These are phyloP conservation scores for Periconia sp. DNA, from an alignment of 2,329 filamentous ascomycete genomes.

Conservation along the genomic window DNA sequence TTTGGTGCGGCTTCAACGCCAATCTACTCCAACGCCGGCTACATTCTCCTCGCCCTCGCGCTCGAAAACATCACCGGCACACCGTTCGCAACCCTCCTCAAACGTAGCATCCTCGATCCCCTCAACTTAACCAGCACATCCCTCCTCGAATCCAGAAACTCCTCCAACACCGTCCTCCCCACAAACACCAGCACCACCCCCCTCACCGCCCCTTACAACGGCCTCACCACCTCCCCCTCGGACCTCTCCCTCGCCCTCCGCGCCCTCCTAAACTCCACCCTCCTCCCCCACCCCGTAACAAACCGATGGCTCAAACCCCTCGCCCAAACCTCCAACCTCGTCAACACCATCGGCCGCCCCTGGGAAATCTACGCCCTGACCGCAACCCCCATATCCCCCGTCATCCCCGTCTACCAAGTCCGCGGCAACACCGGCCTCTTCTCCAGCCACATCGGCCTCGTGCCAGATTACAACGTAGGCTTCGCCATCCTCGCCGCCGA, in stretches of 20 bases:
- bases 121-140: slow-evolving; percentile 52
- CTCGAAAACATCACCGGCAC: slow-evolving; percentile 53
- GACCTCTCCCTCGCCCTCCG: slow-evolving; percentile 44
- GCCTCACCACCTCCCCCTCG: slow-evolving; percentile 37
- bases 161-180: slow-evolving; percentile 6
- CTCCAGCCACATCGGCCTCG: slow-evolving; percentile 45
- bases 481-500: slow-evolving; percentile 48
- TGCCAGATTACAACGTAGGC: slow-evolving; percentile 51
- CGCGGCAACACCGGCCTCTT: slow-evolving; percentile 49
- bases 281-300: slow-evolving; percentile 38
- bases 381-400: slow-evolving; percentile 8
- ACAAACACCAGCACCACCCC: not conserved
- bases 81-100: slow-evolving; percentile 46
- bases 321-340: slow-evolving; percentile 40
- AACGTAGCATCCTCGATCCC: slow-evolving; percentile 49
- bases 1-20: slow-evolving; percentile 54
- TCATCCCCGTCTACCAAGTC: slow-evolving; percentile 49
- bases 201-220: slow-evolving; percentile 22
- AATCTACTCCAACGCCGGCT: slow-evolving; percentile 58
- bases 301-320: slow-evolving; percentile 49
- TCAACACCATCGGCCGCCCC: slow-evolving; percentile 44
- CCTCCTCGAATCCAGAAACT: slow-evolving; percentile 39
- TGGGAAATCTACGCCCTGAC: slow-evolving; percentile 46
- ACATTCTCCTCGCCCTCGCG: slow-evolving; percentile 53
- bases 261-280: slow-evolving; percentile 43